Percentiles rank a stretch among this genome's conserved stretches.
Conservation (phyloP, 2,329 filamentous ascomycete genomes). For the Cercospora canescens region DNA sequence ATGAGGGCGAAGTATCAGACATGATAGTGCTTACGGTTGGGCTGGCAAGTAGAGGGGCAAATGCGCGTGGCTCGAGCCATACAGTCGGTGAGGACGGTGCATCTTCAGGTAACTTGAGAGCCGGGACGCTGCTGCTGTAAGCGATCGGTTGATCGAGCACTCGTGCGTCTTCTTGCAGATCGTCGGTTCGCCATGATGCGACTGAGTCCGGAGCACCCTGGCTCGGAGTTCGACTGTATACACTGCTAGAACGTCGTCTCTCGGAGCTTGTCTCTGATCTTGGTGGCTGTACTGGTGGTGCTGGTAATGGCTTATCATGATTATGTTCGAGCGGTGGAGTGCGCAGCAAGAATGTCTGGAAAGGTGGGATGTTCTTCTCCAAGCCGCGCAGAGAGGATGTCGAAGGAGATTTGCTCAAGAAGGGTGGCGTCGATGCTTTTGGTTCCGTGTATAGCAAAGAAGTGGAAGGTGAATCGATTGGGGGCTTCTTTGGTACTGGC, state of each 20-base stretch:
- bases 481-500: conserved; percentile 20
- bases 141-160: conserved; percentile 30
- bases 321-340: conserved; percentile 31
- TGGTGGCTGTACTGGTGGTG: conserved; percentile 23
- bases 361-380: conserved; percentile 33
- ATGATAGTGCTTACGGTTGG: conserved; percentile 24
- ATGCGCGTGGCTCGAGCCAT: conserved; percentile 29
- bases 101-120: conserved; percentile 17
- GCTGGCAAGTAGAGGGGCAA: conserved; percentile 31
- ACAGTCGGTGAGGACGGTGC: not conserved
- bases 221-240: conserved; percentile 36
- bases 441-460: conserved; percentile 12
- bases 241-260: conserved; percentile 33
- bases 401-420: conserved; percentile 18
- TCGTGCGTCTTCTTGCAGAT: conserved; percentile 25
- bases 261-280: not conserved
- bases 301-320: conserved; percentile 35
- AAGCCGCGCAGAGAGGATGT: conserved; percentile 27
- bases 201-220: conserved; percentile 24
- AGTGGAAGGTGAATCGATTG: conserved; percentile 12
- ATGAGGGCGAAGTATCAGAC: not conserved
- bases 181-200: conserved; percentile 22
- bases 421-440: conserved; percentile 7
- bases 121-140: conserved; percentile 32
- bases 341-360: conserved; percentile 34